A percentile compares a stretch with the other conserved stretches of the same genome.
Conservation (phyloP, 1,284 basidiomycete genomes). For the Pterulicium gracile region DNA sequence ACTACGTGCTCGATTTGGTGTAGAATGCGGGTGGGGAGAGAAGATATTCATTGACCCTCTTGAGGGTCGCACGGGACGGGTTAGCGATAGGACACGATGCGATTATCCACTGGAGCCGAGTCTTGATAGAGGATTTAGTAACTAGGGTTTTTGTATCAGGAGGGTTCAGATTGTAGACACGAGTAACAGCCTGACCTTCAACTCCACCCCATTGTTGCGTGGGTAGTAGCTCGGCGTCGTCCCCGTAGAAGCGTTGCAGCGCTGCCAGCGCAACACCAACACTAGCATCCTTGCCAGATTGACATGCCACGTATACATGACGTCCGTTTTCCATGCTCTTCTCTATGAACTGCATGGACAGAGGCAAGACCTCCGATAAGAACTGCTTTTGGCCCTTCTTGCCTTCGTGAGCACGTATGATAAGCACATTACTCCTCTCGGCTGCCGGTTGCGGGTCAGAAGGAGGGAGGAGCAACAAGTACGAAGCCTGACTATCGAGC, state of each 20-base stretch:
- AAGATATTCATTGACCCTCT: slow-evolving; percentile 70
- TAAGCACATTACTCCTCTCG: background rate
- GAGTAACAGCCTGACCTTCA: slow-evolving; percentile 12
- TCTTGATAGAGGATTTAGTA: slow-evolving; percentile 27
- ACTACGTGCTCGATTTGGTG: background rate
- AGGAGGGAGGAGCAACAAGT: background rate
- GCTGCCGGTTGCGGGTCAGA: background rate
- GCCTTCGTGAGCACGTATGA: slow-evolving; percentile 21
- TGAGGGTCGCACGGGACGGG: slow-evolving; percentile 65
- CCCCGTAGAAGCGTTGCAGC: slow-evolving; percentile 48
- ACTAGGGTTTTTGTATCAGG: slow-evolving; percentile 38
- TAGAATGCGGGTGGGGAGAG: slow-evolving; percentile 24
- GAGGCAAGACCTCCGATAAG: slow-evolving; percentile 37
- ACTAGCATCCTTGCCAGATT: slow-evolving; percentile 45
- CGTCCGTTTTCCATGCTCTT: slow-evolving; percentile 24
- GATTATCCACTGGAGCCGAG: slow-evolving; percentile 75
- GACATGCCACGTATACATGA: slow-evolving; percentile 42
- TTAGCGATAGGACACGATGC: slow-evolving; percentile 60
- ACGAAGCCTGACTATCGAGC: background rate
- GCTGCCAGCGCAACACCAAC: slow-evolving; percentile 53
- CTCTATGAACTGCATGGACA: slow-evolving; percentile 34
- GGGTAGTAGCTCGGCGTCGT: slow-evolving; percentile 29
- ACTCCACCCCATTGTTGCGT: slow-evolving; percentile 6
- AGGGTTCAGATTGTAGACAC: background rate
- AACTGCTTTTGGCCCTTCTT: slow-evolving; percentile 47